Base-by-base conservation (phyloP, 1,284 basidiomycete genomes). In the Trametes polyzona region DNA sequence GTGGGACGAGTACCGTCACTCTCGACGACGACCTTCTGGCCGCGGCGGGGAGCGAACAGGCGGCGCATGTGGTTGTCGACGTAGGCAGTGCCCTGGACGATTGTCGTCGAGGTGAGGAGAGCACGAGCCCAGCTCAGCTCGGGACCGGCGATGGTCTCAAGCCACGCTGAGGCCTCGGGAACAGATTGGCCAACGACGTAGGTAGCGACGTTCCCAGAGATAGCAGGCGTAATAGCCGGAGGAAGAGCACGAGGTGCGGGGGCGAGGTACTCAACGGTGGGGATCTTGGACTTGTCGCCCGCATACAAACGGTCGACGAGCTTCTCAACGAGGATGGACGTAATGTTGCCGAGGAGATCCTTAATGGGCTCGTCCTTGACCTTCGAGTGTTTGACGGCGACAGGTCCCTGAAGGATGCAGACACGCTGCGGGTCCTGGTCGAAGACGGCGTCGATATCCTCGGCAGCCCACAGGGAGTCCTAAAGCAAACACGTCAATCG, bases 341-440 rank as follows among this genome's bases (percentile, higher is more conserved):
- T 91, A 73, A 98, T 91, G 73, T 90, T 90, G 55, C 93, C 94
- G 49, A 99, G 84, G 64, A 99, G 81, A 43, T 96, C 92, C 69
- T 88, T 91, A 72, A 98, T 91, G 8, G 96, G 94, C 74, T 97
- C 94, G 68, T 99, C 93, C 74, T 94, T 96, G 68, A 88, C 80
- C 47, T 79, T 90, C 16, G 93, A 87, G 74, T 95, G 88, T 74
- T 92, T 95, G 61, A 87, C 94, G 2, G 96, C 96, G 51, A 99
- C 90, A 11, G 97, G 96, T 27, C 97, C 96, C 75, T 98, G 96
- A 47, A 99, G 84, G 68, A 99, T 97, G 72, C 95, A 97, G 35
- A 99, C 96, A 65, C 97, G 90, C 76, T 99, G 93, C 29, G 96
- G 93, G 74, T 98, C 96, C 76, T 96, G 95, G 75, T 98, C 97